Conservation (phyloP, 2,329 filamentous ascomycete species). For the Chalaropsis ovoidea region DNA sequence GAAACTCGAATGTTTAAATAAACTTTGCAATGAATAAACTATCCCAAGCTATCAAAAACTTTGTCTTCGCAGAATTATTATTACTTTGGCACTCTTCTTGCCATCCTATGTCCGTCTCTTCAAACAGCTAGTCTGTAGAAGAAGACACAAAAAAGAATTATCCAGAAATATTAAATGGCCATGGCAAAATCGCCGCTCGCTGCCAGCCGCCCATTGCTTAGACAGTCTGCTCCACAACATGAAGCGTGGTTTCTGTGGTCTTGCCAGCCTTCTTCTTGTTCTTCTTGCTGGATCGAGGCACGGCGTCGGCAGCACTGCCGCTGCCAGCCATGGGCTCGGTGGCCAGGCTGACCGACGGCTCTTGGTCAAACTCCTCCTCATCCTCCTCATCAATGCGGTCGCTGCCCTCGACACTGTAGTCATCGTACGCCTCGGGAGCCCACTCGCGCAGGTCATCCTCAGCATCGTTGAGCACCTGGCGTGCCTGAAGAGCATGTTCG, state of each 20-base stretch:
- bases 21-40: neutral
- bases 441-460: conserved; percentile 79
- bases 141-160: conserved; percentile 58
- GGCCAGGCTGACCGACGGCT: conserved; percentile 13
- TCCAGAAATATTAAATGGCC: conserved; percentile 15
- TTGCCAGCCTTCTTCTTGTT: conserved; percentile 20
- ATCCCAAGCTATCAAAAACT: neutral
- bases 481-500: conserved; percentile 53
- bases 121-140: conserved; percentile 39
- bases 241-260: conserved; percentile 12
- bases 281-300: conserved; percentile 17
- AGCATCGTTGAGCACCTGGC: conserved; percentile 82
- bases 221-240: conserved; percentile 16
- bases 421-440: conserved; percentile 40
- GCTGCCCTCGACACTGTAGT: conserved; percentile 17
- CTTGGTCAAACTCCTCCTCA: conserved; percentile 18
- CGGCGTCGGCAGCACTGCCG: conserved; percentile 3
- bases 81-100: neutral
- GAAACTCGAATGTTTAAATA: neutral
- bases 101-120: neutral
- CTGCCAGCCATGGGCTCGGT: conserved; percentile 7
- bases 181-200: neutral
- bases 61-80: neutral
- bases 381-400: conserved; percentile 24
- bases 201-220: neutral